Evolutionary conservation across 192 early-diverging fungal species (phyloP), one percentile per base, ranked within the genome.

Genomic region (Funneliformis mosseae): DNA sequence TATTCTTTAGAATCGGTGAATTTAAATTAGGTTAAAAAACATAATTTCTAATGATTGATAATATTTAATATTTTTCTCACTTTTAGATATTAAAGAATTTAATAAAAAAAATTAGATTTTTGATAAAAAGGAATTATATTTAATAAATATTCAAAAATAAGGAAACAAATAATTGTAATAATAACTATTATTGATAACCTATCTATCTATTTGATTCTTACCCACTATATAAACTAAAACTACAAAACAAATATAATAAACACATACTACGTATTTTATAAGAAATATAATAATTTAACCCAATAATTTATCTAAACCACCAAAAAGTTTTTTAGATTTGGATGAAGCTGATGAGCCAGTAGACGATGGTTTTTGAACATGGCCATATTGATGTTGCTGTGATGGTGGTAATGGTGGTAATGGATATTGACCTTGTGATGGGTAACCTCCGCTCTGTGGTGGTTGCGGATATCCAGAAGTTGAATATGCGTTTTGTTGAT

Each of bases 1-100:
- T 78, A 42, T 86, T 85, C 39, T 85, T 81, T 78, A 33, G 38
- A n/a, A 1, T 76, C n/a, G 69, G 69, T n/a, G 69, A 39, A 42
- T 70, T n/a, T 70, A 70, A 70, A 70, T 70, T 27, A 33, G 33
- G 16, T 67, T 28, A 27, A 67, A 48, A 48, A 12, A 10, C 45
- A 46, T 46, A 46, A 2, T 46, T 12, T 12, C 12, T 46, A 46
- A 46, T 46, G 2, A 2, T 12, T 46, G 16, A 50, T 16, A 50
- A 16, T 50, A 50, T 50, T n/a, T n/a, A n/a, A n/a, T n/a, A n/a
- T n/a, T n/a, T n/a, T n/a, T n/a, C n/a, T n/a, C n/a, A n/a, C n/a
- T n/a, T n/a, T n/a, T n/a, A n/a, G n/a, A n/a, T n/a, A n/a, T n/a
- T n/a, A n/a, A 33, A 33, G 33, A 33, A 33, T 33, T 2, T 33